Conservation (phyloP, 148 eudicot genomes). For the Rhododendron griersonianum region DNA sequence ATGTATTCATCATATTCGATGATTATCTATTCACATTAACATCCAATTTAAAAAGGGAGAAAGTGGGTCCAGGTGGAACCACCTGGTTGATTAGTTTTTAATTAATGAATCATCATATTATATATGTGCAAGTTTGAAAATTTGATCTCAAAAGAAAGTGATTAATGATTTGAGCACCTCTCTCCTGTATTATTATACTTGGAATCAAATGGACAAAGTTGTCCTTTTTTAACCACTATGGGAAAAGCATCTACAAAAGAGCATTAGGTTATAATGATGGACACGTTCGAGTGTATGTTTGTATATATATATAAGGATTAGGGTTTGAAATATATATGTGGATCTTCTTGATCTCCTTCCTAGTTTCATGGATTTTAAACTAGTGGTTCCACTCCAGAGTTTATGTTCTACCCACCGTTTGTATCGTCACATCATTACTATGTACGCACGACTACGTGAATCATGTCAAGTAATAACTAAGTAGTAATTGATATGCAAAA, state of each 20-base stretch:
- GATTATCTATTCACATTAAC: conserved; percentile 17
- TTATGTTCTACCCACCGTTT: neutral
- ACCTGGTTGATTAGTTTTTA: conserved; percentile 18
- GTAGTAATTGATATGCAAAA: too few species aligned
- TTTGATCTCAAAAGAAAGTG: neutral
- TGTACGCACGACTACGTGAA: neutral
- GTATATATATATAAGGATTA: neutral
- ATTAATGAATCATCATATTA: neutral
- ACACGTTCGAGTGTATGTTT: neutral
- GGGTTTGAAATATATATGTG: neutral
- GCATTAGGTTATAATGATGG: conserved; percentile 4
- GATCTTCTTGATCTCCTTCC: neutral
- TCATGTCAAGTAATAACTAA: neutral
- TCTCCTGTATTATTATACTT: neutral
- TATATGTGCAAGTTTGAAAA: neutral
- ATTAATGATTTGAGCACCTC: conserved; percentile 18
- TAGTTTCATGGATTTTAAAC: neutral
- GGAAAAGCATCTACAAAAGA: conserved; percentile 3
- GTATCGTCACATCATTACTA: neutral
- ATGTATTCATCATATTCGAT: conserved; percentile 11
- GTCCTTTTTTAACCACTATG: conserved; percentile 14
- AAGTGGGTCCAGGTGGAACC: conserved; percentile 38
- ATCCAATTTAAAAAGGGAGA: neutral
- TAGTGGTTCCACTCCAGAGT: neutral
- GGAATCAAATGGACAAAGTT: conserved; percentile 16